Evolutionary conservation across 1,139 yeast genomes (phyloP).

Genomic region (Candida dubliniensis): DNA sequence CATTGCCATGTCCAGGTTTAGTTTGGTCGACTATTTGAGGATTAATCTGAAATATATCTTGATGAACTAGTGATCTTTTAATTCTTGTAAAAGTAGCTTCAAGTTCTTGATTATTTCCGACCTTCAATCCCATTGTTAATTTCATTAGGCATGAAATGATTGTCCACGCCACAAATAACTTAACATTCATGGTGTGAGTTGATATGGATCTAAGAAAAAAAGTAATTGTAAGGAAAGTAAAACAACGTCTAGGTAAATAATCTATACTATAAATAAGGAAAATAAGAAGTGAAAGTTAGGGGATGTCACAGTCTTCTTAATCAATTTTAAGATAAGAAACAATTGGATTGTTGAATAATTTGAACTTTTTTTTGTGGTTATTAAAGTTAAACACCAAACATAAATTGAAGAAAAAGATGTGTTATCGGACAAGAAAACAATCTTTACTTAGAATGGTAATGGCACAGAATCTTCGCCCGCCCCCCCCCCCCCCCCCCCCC

Average conservation of each 20-base stretch:
- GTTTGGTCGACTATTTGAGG: constrained; percentile 8
- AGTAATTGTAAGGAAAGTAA: neutral
- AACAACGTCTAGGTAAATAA: neutral
- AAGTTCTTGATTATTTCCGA: constrained; percentile 17
- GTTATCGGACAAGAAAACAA: no score
- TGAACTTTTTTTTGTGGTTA: no score
- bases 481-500: no score
- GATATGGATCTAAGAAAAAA: neutral
- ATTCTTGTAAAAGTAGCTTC: constrained; percentile 25
- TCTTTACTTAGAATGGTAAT: no score
- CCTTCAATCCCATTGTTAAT: constrained; percentile 8
- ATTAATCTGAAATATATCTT: constrained; percentile 28
- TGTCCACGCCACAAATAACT: constrained; percentile 1
- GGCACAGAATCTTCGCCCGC: no score
- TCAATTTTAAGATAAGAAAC: no score
- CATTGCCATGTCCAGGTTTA: constrained; percentile 6
- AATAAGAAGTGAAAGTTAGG: no score
- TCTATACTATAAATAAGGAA: no score
- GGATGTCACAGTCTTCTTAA: no score
- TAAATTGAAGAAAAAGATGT: no score
- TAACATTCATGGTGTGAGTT: constrained; percentile 1
- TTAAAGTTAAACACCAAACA: no score
- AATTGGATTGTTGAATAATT: no score
- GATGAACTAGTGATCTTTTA: constrained; percentile 24
- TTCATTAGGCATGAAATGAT: constrained; percentile 3